Percentiles rank a stretch among this genome's conserved stretches.
phyloP scores from a whole-genome alignment of 441 rosid genomes.

The Jatropha podagrica region DNA sequence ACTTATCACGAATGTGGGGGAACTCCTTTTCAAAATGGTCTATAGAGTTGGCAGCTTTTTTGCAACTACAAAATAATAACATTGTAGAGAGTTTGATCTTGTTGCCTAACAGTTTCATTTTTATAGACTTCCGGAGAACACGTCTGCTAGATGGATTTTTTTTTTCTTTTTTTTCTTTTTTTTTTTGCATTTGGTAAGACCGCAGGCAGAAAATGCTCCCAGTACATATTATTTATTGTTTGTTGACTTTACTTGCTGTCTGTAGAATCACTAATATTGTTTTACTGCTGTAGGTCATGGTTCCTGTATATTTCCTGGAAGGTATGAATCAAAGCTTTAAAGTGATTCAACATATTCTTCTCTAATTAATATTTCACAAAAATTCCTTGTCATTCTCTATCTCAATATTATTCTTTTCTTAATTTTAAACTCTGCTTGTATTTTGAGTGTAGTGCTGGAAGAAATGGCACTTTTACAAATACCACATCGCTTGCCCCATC shows the following conservation, averaged over 20 bases:
- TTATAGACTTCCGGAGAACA: neutral
- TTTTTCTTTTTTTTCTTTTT: too few species aligned
- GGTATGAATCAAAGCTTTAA: conserved; percentile 45
- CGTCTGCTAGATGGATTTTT: neutral
- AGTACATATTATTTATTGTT: neutral
- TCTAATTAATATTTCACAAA: neutral
- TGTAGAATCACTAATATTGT: conserved; percentile 16
- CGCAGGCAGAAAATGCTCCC: neutral
- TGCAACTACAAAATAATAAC: neutral
- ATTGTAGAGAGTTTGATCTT: neutral
- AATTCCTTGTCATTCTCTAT: neutral
- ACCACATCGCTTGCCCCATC: conserved; percentile 75
- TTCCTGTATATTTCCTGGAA: conserved; percentile 73
- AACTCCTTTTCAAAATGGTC: neutral
- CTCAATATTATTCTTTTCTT: neutral
- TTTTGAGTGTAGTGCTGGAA: conserved; percentile 52
- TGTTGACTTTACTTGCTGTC: neutral
- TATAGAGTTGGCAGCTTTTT: neutral
- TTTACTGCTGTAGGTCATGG: conserved; percentile 65
- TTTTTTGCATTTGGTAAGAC: neutral
- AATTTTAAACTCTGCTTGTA: conserved; percentile 4
- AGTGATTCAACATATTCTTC: neutral
- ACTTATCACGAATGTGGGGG: neutral
- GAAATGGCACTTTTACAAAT: conserved; percentile 66
- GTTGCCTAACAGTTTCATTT: neutral